Base-by-base conservation (phyloP, 2,329 filamentous ascomycete genomes). In the Trichophyton rubrum region DNA sequence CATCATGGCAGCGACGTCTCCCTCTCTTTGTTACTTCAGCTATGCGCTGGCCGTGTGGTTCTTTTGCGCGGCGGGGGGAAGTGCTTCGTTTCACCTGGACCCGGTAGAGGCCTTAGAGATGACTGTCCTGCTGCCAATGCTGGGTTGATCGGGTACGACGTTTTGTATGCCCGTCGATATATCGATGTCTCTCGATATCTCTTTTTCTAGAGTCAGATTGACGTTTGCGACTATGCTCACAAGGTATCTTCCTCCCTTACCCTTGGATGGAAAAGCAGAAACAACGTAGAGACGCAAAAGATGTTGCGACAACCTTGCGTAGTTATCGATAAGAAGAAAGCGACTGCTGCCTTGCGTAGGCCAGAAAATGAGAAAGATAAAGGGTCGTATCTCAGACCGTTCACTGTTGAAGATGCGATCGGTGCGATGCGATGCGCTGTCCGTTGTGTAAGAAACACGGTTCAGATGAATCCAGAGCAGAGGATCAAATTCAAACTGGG, bases 1-100 rank as follows among this genome's bases (percentile, higher is more conserved):
- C 60, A 62, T 66, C 56, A 64, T 61, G 56, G 55, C 59, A 56
- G 51, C 60, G 56, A 45, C 61, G 24, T 55, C 30, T 55, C 27
- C 45, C 30, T 20, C 51, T 55, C 27, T n/a, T 30, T 53, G 47
- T 35, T 55, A 43, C 40, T 43, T 43, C 40, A 43, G 40, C 40
- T 35, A 33, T 55, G 51, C 51, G 51, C 51, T 55, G 51, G 27
- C 30, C n/a, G 40, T 55, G 51, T 55, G 20, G n/a, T 55, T n/a
- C n/a, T 15, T 55, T n/a, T 55, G 51, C 51, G 51, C 51, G 30
- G 51, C 33, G 51, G n/a, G 24, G 24, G 22, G 51, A 11, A 13
- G 8, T 51, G 24, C 15, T 33, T 51, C 20, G 51, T 55, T 55
- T 55, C 51, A 55, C 51, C 51, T 30, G 38, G 51, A n/a, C 27